Conservation (phyloP, 768 basidiomycete species). For the Strobilomyces echinocephalus region DNA sequence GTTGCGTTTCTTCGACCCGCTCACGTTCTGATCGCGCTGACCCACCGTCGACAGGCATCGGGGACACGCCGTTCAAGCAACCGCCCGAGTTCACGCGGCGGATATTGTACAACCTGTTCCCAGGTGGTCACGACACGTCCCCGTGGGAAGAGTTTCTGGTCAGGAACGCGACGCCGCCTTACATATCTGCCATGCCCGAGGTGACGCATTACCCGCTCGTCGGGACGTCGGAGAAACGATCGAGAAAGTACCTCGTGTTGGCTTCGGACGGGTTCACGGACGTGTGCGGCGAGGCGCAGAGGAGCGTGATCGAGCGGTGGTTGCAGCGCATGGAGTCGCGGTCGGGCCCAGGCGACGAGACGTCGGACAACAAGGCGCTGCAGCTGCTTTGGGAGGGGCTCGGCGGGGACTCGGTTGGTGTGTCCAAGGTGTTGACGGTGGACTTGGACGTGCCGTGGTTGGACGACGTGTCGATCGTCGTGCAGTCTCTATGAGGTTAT, state of each 20-base stretch:
- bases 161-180: slow-evolving; percentile 60
- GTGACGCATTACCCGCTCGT: slow-evolving; percentile 54
- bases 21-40: slow-evolving; percentile 8
- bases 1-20: slow-evolving; percentile 5
- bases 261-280: slow-evolving; percentile 68
- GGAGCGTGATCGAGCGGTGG: slow-evolving; percentile 49
- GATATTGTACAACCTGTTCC: slow-evolving; percentile 61
- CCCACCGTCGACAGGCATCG: slow-evolving; percentile 44
- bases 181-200: slow-evolving; percentile 62
- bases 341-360: slow-evolving; percentile 5
- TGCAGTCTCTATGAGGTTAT: slow-evolving; percentile 44
- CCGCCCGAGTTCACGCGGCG: slow-evolving; percentile 64
- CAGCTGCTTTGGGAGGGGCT: slow-evolving; percentile 52
- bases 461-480: slow-evolving; percentile 64
- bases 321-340: slow-evolving; percentile 40
- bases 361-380: slow-evolving; percentile 47
- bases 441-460: slow-evolving; percentile 65
- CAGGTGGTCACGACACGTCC: slow-evolving; percentile 55
- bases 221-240: slow-evolving; percentile 22
- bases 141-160: slow-evolving; percentile 65
- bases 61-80: slow-evolving; percentile 70
- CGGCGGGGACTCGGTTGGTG: slow-evolving; percentile 49
- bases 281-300: slow-evolving; percentile 48
- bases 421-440: slow-evolving; percentile 57
- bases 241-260: slow-evolving; percentile 53